Evolutionary conservation across 768 basidiomycete species (phyloP).

Genomic region (Phlebiopsis flavidoalba): DNA sequence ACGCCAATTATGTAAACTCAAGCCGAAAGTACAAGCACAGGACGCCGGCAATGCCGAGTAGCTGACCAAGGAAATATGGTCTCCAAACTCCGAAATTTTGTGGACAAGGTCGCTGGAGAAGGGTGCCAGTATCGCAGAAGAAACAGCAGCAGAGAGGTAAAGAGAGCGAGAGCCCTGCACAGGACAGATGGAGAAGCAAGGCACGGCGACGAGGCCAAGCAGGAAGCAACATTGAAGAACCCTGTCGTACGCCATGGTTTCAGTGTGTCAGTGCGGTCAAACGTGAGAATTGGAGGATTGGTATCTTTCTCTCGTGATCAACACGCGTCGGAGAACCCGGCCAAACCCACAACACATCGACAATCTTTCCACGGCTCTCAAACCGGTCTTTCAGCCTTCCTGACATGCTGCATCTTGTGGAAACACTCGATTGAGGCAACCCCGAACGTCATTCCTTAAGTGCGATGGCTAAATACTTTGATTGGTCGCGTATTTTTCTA

Average conservation of each 20-base stretch:
- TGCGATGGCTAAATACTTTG: slow-evolving; percentile 96
- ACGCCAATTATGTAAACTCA: slow-evolving; percentile 81
- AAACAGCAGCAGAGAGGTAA: slow-evolving; percentile 40
- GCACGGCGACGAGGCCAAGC: slow-evolving; percentile 35
- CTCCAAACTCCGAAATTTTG: slow-evolving; percentile 22
- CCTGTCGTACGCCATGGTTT: slow-evolving; percentile 77
- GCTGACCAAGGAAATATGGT: slow-evolving; percentile 51
- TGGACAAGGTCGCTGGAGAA: slow-evolving; percentile 21
- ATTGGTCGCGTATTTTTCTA: slow-evolving; percentile 91
- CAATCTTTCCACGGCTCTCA: slow-evolving; percentile 54
- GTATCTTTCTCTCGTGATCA: slow-evolving; percentile 79
- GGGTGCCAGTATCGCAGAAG: slow-evolving; percentile 30
- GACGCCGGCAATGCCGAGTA: slow-evolving; percentile 40
- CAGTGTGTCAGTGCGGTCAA: slow-evolving; percentile 85
- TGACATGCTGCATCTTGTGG: slow-evolving; percentile 84
- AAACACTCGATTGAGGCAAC: slow-evolving; percentile 86
- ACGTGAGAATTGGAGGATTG: slow-evolving; percentile 97
- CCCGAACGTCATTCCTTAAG: slow-evolving; percentile 95
- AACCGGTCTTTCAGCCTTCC: slow-evolving; percentile 59
- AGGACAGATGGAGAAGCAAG: slow-evolving; percentile 26
- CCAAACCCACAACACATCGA: slow-evolving; percentile 57
- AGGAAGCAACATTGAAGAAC: slow-evolving; percentile 51
- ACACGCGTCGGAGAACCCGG: slow-evolving; percentile 64
- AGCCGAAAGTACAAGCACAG: slow-evolving; percentile 37
- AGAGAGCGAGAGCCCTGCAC: slow-evolving; percentile 30